A percentile compares a stretch with the other conserved stretches of the same genome.
These are phyloP conservation scores for Delphinella strobiligena DNA, from an alignment of 2,329 filamentous ascomycete genomes.

Conservation along the genomic window DNA sequence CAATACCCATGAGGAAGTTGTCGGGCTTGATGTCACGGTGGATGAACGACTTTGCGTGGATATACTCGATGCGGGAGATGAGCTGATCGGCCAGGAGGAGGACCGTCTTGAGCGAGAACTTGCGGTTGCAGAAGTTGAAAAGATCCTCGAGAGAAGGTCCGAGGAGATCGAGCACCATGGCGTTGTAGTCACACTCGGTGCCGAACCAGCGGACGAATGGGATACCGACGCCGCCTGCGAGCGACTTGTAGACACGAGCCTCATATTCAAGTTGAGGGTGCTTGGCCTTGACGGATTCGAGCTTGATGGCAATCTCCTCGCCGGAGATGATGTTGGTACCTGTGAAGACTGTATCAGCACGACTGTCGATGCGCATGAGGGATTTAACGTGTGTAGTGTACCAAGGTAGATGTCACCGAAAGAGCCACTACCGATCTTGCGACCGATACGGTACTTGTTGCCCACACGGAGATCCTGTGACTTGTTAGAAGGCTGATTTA, in stretches of 20 bases:
- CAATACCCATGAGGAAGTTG: conserved; percentile 99
- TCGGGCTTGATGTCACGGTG: conserved; percentile 99
- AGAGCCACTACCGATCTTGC: conserved; percentile 94
- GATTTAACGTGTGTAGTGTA: conserved; percentile 20
- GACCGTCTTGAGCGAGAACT: conserved; percentile 98
- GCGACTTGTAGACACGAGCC: conserved; percentile 78
- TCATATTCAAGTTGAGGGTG: conserved; percentile 98
- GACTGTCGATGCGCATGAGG: no score
- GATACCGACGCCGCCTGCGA: conserved; percentile 93
- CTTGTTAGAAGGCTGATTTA: conserved; percentile 27
- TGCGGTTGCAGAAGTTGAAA: conserved; percentile 99
- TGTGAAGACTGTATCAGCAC: conserved; percentile 17
- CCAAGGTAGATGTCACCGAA: conserved; percentile 97
- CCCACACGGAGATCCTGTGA: conserved; percentile 90
- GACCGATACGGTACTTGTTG: conserved; percentile 98
- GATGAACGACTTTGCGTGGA: conserved; percentile 98
- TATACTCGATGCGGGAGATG: conserved; percentile 98
- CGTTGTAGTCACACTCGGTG: conserved; percentile 99
- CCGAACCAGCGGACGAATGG: conserved; percentile 99
- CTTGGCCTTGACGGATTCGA: conserved; percentile 98
- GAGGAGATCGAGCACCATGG: conserved; percentile 96
- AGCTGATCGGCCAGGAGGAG: conserved; percentile 92
- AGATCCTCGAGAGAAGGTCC: conserved; percentile 93
- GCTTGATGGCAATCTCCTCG: conserved; percentile 99
- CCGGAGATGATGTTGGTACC: conserved; percentile 99